Evolutionary conservation across 139 green algal genomes (phyloP).

Genomic region (Micractinium sp.): DNA sequence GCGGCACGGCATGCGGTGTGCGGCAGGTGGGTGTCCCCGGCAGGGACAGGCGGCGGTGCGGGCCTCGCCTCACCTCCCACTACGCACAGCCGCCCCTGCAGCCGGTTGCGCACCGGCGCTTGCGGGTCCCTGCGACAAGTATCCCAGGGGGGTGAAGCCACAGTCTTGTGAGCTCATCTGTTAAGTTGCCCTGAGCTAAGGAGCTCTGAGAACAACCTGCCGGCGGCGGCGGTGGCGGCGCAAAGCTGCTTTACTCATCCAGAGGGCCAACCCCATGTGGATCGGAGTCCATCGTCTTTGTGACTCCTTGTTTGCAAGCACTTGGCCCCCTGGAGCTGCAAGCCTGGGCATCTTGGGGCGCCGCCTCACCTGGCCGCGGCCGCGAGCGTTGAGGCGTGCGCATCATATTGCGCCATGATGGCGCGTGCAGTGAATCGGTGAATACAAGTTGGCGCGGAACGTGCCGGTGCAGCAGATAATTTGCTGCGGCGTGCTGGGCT

Average conservation of each 20-base stretch:
- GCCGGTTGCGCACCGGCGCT: neutral
- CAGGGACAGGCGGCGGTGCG: neutral
- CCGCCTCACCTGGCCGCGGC: neutral
- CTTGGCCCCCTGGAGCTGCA: neutral
- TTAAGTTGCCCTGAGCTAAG: neutral
- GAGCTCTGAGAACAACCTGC: neutral
- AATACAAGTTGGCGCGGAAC: too few relatives aligned
- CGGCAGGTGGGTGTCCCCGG: neutral
- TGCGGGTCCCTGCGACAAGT: neutral
- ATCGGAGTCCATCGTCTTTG: neutral
- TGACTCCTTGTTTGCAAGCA: neutral
- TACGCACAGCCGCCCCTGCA: slow-evolving; percentile 14
- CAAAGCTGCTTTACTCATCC: neutral
- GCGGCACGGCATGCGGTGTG: neutral
- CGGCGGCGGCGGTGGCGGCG: neutral
- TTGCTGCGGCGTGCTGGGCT: too few relatives aligned
- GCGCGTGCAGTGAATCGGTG: too few relatives aligned
- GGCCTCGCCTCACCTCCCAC: slow-evolving; percentile 2
- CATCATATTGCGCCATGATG: neutral
- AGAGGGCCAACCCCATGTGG: neutral
- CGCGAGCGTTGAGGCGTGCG: neutral
- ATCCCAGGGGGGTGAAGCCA: neutral
- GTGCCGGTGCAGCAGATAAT: too few relatives aligned
- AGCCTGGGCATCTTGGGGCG: neutral
- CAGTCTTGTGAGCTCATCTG: neutral